These are phyloP conservation scores for Euphorbia schlechtendalii DNA, from an alignment of 441 rosid genomes.

Conservation along the genomic window DNA sequence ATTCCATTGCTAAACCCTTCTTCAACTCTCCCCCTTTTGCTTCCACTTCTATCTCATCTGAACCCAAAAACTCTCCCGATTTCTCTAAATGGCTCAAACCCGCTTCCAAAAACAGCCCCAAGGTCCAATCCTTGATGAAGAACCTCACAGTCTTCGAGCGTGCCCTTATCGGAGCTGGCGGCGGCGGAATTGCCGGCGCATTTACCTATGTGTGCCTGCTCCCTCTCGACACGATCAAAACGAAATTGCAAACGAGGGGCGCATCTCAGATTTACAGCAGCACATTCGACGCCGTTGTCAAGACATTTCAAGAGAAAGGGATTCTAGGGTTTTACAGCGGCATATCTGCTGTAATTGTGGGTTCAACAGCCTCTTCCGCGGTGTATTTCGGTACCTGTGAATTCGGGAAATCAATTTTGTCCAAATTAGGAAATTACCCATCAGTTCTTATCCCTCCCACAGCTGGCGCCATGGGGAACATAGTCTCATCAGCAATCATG, in stretches of 20 bases:
- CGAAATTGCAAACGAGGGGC: conserved; percentile 87
- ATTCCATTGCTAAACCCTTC: conserved; percentile 9
- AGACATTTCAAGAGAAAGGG: conserved; percentile 72
- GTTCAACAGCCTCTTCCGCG: conserved; percentile 90
- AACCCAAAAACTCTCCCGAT: conserved; percentile 15
- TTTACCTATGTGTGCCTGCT: conserved; percentile 80
- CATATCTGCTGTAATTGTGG: conserved; percentile 85
- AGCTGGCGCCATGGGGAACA: conserved; percentile 94
- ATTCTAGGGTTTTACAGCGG: conserved; percentile 83
- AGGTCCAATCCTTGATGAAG: conserved; percentile 44
- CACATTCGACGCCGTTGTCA: conserved; percentile 64
- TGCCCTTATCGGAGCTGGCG: conserved; percentile 79
- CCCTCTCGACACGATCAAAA: conserved; percentile 85
- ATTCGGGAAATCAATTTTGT: conserved; percentile 77
- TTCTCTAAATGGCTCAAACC: conserved; percentile 45
- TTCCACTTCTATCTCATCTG: conserved; percentile 23
- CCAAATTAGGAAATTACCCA: conserved; percentile 55
- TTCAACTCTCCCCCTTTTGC: conserved; percentile 19
- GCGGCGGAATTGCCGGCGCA: conserved; percentile 88
- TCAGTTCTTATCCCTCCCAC: conserved; percentile 80
- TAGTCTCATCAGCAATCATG: conserved; percentile 89
- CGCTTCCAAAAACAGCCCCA: conserved; percentile 38
- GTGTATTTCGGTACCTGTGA: conserved; percentile 95
- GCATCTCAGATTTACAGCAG: conserved; percentile 62
- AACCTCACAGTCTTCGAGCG: conserved; percentile 68